These are phyloP conservation scores for Aspergillus ustus DNA, from an alignment of 2,329 filamentous ascomycete species.

Conservation along the genomic window DNA sequence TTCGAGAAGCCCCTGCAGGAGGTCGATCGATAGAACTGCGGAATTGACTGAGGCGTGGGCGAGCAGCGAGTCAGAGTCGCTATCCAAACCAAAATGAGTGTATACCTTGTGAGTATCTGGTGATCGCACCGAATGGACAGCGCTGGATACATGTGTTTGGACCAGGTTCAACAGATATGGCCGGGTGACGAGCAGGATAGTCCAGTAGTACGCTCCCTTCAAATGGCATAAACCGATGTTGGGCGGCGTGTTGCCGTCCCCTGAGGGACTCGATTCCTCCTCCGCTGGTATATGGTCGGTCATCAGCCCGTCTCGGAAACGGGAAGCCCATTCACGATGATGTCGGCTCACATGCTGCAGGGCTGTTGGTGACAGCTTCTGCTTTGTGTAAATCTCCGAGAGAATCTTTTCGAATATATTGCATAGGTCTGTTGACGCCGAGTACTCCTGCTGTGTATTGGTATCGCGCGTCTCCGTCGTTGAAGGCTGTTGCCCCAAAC, in stretches of 20 bases:
- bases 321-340: constrained; percentile 1
- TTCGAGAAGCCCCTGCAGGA: constrained; percentile 32
- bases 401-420: constrained; percentile 39
- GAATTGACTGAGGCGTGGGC: constrained; percentile 8
- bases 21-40: constrained; percentile 24
- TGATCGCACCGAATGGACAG: no score
- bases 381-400: background rate
- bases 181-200: constrained; percentile 44
- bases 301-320: background rate
- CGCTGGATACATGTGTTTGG: background rate
- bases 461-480: constrained; percentile 25
- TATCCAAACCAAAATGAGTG: background rate
- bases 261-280: background rate
- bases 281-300: background rate
- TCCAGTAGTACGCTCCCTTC: constrained; percentile 46
- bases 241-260: constrained; percentile 7
- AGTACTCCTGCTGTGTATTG: constrained; percentile 26
- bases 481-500: constrained; percentile 20
- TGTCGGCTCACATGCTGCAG: background rate
- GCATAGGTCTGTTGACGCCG: constrained; percentile 39
- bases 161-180: constrained; percentile 43
- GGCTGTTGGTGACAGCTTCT: background rate
- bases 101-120: no score
- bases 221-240: constrained; percentile 39
- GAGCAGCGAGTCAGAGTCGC: background rate